Conservation (phyloP, 2,329 filamentous ascomycete species). For the Rhinocladiella mackenziei region DNA sequence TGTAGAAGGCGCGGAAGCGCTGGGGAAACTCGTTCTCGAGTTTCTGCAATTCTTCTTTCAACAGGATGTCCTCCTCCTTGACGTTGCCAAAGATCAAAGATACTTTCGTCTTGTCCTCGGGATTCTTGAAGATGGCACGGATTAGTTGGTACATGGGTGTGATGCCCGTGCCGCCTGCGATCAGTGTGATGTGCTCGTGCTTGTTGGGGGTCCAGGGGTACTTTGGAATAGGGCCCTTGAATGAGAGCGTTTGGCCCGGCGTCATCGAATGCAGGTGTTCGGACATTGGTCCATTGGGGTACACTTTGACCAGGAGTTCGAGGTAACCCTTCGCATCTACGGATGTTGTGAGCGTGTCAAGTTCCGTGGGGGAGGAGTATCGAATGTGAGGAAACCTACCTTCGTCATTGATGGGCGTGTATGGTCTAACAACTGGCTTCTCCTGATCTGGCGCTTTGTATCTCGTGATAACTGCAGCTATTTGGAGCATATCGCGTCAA, state of each 20-base stretch:
- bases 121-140: constrained; percentile 91
- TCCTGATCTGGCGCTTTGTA: constrained; percentile 77
- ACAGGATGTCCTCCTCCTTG: constrained; percentile 80
- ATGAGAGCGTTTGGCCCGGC: constrained; percentile 74
- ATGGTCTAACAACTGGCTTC: constrained; percentile 85
- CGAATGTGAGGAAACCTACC: constrained; percentile 39
- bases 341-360: constrained; percentile 9
- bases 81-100: constrained; percentile 93
- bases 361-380: neutral
- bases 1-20: constrained; percentile 92
- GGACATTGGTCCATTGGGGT: constrained; percentile 88
- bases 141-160: constrained; percentile 96
- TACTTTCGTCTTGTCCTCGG: constrained; percentile 94
- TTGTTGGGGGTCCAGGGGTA: constrained; percentile 88
- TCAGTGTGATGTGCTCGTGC: constrained; percentile 66
- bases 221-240: constrained; percentile 96
- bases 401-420: constrained; percentile 88
- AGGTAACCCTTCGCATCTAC: constrained; percentile 71
- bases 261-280: constrained; percentile 78
- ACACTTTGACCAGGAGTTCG: constrained; percentile 88
- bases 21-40: constrained; percentile 94
- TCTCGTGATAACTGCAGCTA: constrained; percentile 79
- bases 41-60: constrained; percentile 77
- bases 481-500: neutral
- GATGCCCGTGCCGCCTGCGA: constrained; percentile 95